phyloP scores from a whole-genome alignment of 2,329 filamentous ascomycete genomes.

The Alternaria sp. region DNA sequence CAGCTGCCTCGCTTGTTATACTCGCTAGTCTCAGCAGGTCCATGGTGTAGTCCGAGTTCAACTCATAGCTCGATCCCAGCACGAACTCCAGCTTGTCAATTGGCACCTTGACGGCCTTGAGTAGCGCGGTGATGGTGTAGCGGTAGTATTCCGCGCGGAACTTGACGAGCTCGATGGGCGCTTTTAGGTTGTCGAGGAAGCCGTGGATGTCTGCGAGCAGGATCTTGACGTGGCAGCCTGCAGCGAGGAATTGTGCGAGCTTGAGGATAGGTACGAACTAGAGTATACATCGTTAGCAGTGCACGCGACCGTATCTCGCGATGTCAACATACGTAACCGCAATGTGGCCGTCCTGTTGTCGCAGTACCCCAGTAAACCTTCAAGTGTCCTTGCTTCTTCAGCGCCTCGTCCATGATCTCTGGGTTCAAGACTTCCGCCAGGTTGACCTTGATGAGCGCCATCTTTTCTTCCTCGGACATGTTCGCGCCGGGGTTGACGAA shows the following conservation, averaged over 20 bases:
- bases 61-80: slow-evolving; percentile 83
- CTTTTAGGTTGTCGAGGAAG: slow-evolving; percentile 84
- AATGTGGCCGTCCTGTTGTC: slow-evolving; percentile 86
- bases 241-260: slow-evolving; percentile 83
- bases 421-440: slow-evolving; percentile 82
- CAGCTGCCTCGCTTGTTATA: slow-evolving; percentile 76
- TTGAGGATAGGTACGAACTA: slow-evolving; percentile 83
- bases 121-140: slow-evolving; percentile 73
- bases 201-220: slow-evolving; percentile 71
- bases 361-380: slow-evolving; percentile 90
- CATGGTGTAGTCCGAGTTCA: slow-evolving; percentile 73
- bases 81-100: slow-evolving; percentile 83
- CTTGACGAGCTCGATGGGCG: slow-evolving; percentile 85
- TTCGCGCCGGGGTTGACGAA: slow-evolving; percentile 30
- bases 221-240: slow-evolving; percentile 81
- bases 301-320: neutral
- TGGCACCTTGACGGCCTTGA: slow-evolving; percentile 78
- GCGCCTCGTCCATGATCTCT: slow-evolving; percentile 77
- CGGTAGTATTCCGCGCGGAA: slow-evolving; percentile 85
- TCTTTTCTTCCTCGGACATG: slow-evolving; percentile 64
- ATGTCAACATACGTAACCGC: slow-evolving; percentile 67
- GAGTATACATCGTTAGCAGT: slow-evolving; percentile 9
- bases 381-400: slow-evolving; percentile 70
- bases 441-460: slow-evolving; percentile 79
- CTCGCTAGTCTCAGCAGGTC: slow-evolving; percentile 80